Percentiles rank a stretch among this genome's conserved stretches.
Conservation (phyloP, 441 rosid genomes). For the Biscutella laevigata region DNA sequence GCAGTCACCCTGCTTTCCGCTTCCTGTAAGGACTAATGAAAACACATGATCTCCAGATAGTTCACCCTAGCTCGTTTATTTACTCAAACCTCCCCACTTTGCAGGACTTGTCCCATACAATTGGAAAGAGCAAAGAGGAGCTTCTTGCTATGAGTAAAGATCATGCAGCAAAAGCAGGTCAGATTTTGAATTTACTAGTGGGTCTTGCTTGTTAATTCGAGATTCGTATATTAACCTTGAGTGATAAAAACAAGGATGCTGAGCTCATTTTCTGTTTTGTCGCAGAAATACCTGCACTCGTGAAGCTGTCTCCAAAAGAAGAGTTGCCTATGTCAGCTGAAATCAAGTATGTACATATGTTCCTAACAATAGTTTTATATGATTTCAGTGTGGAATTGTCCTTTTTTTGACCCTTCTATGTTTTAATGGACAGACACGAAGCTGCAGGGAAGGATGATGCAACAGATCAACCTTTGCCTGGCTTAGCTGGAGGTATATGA, state of each 20-base stretch:
- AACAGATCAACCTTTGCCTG: slow-evolving; percentile 36
- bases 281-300: slow-evolving; percentile 38
- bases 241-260: background rate
- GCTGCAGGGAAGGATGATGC: slow-evolving; percentile 39
- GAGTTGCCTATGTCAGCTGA: slow-evolving; percentile 41
- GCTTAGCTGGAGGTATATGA: slow-evolving; percentile 37
- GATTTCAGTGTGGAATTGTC: slow-evolving; percentile 1
- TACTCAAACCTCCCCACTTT: slow-evolving; percentile 10
- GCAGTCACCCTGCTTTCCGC: slow-evolving; percentile 79
- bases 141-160: slow-evolving; percentile 80
- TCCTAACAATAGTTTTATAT: background rate
- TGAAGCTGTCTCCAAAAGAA: slow-evolving; percentile 42
- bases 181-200: slow-evolving; percentile 13
- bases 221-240: background rate
- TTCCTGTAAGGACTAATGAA: slow-evolving; percentile 54
- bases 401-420: slow-evolving; percentile 6
- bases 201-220: background rate
- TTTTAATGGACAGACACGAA: slow-evolving; percentile 37
- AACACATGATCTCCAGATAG: background rate
- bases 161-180: slow-evolving; percentile 53
- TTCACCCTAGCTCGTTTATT: background rate
- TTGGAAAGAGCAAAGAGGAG: slow-evolving; percentile 82
- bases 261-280: slow-evolving; percentile 9
- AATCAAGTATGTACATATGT: slow-evolving; percentile 45
- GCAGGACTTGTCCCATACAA: slow-evolving; percentile 78